These are phyloP conservation scores for Samsoniella hepiali DNA, from an alignment of 2,329 filamentous ascomycete genomes.

Conservation along the genomic window DNA sequence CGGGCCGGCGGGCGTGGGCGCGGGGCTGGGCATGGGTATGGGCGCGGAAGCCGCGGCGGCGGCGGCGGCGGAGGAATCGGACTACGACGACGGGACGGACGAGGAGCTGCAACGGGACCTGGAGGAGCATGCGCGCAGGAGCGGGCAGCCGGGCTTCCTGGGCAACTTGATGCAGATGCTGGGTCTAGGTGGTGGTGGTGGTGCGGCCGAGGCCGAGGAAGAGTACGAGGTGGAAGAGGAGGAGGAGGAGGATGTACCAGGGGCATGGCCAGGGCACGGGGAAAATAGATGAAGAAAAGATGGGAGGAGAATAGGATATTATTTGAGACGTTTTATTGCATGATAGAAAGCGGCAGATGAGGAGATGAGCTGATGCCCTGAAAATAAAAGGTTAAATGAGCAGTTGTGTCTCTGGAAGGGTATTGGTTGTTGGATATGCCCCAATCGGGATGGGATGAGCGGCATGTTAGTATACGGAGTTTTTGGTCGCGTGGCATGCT, in stretches of 20 bases:
- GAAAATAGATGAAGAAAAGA: background rate
- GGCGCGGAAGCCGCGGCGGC: background rate
- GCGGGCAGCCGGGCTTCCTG: constrained; percentile 29
- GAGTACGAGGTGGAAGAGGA: constrained; percentile 19
- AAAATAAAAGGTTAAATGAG: background rate
- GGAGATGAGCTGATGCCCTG: background rate
- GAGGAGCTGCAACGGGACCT: constrained; percentile 33
- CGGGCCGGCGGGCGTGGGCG: background rate
- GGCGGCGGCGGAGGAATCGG: constrained; percentile 23
- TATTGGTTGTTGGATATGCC: background rate
- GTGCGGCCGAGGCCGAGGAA: constrained; percentile 19
- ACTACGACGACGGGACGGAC: constrained; percentile 29
- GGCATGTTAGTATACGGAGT: background rate
- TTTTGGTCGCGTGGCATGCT: too few species aligned
- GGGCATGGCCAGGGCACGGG: constrained; percentile 32
- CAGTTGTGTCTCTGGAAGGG: background rate
- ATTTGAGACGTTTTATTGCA: background rate
- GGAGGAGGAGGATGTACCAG: constrained; percentile 26
- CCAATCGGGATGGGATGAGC: background rate
- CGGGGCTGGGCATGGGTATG: constrained; percentile 10
- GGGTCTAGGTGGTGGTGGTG: constrained; percentile 19
- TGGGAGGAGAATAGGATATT: background rate
- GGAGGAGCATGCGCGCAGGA: constrained; percentile 27
- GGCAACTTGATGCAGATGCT: constrained; percentile 27
- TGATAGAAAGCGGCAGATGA: background rate